Conservation (phyloP, 345 rosid genomes). For the Eucalyptus tenuipes region DNA sequence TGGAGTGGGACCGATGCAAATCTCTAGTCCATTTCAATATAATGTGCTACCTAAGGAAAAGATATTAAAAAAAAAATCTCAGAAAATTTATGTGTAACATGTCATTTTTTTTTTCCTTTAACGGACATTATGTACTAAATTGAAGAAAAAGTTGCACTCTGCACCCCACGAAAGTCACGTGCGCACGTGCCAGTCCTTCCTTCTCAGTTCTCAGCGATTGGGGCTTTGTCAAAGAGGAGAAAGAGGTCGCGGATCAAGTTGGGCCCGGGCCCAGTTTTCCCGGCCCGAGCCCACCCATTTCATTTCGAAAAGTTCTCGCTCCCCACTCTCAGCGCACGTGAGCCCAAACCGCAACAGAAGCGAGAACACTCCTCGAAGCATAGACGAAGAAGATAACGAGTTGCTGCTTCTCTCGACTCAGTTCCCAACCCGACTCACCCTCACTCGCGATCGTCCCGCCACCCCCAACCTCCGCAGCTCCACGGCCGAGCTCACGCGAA, state of each 20-base stretch:
- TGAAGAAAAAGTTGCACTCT: neutral
- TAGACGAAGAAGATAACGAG: neutral
- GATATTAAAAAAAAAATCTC: too few species aligned
- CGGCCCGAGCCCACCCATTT: neutral
- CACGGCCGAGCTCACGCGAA: neutral
- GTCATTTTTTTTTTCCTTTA: too few species aligned
- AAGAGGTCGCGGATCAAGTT: neutral
- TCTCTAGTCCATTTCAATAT: neutral
- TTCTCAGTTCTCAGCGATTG: neutral
- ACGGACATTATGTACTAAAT: neutral
- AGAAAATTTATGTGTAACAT: neutral
- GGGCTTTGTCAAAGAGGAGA: neutral
- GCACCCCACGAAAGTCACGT: neutral
- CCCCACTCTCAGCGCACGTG: neutral
- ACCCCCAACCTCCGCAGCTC: neutral
- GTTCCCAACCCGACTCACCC: neutral
- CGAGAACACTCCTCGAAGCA: fast-evolving
- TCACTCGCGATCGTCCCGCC: neutral
- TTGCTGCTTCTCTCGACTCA: neutral
- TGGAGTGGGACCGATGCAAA: fast-evolving
- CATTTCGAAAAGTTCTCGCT: neutral
- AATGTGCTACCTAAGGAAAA: too few species aligned
- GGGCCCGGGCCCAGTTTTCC: neutral
- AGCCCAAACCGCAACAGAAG: neutral
- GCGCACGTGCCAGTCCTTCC: neutral